These are phyloP conservation scores for Mrakia gelida DNA, from an alignment of 768 basidiomycete genomes.

Conservation along the genomic window DNA sequence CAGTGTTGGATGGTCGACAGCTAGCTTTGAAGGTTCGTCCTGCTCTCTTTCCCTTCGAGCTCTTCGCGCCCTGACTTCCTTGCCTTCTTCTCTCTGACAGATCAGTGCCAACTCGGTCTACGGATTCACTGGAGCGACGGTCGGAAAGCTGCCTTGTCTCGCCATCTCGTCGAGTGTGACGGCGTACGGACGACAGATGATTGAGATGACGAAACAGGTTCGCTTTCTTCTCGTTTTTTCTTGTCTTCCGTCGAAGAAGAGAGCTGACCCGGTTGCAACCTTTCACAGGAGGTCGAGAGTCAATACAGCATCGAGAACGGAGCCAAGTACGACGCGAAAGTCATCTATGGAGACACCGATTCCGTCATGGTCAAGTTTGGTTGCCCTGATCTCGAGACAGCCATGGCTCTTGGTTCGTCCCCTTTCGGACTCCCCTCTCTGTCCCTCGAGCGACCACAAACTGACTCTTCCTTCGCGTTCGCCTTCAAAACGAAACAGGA, in stretches of 20 bases:
- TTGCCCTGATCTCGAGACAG: slow-evolving; percentile 72
- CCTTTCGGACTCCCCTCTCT: background rate
- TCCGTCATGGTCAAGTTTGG: slow-evolving; percentile 99
- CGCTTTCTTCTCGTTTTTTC: slow-evolving; percentile 33
- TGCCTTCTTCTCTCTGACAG: slow-evolving; percentile 46
- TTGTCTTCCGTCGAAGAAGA: background rate
- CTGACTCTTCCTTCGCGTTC: slow-evolving; percentile 7
- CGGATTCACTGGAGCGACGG: slow-evolving; percentile 95
- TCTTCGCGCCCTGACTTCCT: background rate
- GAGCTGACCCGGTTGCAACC: background rate
- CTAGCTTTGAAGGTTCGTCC: slow-evolving; percentile 78
- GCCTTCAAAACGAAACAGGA: slow-evolving; percentile 51
- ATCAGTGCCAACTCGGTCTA: slow-evolving; percentile 99
- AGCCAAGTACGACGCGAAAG: slow-evolving; percentile 76
- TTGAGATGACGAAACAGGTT: slow-evolving; percentile 89
- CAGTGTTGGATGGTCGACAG: slow-evolving; percentile 94
- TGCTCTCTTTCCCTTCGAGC: background rate
- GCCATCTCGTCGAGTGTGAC: slow-evolving; percentile 93
- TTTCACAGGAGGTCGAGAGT: slow-evolving; percentile 70
- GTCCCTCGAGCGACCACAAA: background rate
- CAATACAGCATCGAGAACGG: slow-evolving; percentile 83
- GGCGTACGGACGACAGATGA: slow-evolving; percentile 97
- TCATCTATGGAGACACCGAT: slow-evolving; percentile 98
- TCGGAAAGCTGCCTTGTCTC: slow-evolving; percentile 93
- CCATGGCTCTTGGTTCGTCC: slow-evolving; percentile 79